Base-by-base conservation (phyloP, 495 filamentous ascomycete species). In the Daldinia grandis region DNA sequence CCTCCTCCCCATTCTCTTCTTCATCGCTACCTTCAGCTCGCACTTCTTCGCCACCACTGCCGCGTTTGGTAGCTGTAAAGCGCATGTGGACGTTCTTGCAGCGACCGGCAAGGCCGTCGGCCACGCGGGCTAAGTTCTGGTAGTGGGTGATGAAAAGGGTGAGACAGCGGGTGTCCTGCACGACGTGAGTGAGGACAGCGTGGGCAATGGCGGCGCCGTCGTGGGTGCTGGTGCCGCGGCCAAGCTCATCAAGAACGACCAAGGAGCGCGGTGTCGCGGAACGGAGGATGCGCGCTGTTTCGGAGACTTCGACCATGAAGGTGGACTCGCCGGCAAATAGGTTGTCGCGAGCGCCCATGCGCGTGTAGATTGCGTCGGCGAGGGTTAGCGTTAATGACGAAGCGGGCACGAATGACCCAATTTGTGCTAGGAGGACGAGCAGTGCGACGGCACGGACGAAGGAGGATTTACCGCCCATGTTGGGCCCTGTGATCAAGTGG, bases 121-220 rank as follows among this genome's bases (percentile, higher is more conserved):
- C 91, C 68, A 97, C 85, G 47, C 83, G 81, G 10, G 91, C 89
- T 2, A 99, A 87, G 65, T 87, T 87, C 76, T 98, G 96, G 79
- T 99, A 98, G 81, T 99, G 95, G 47, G 95, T 99, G 76, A 98
- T 95, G 82, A 99, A 99, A 19, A 98, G 82, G 4, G 92, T 94
- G 64, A 98, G 81, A 55, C 93, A 93, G 59, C 84, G 82, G 2
- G 89, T 82, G 2, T 92, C 88, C 38, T 87, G 82, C n/a, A 95
- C 89, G 69, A 98, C 87, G 66, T 94, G 86, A 55, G 94, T 89
- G 3, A 98, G 84, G 0, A 98, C 95, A 12, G 94, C 92, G 76
- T 96, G 90, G 2, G 95, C 95, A 76, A 99, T 99, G 54, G 95
- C 96, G 6, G 97, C 93, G 56, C 95, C 95, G 80, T 99, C 95